A percentile compares a stretch with the other conserved stretches of the same genome.
Evolutionary conservation across 2,329 filamentous ascomycete species (phyloP).

Genomic region (Scorias spongiosa): DNA sequence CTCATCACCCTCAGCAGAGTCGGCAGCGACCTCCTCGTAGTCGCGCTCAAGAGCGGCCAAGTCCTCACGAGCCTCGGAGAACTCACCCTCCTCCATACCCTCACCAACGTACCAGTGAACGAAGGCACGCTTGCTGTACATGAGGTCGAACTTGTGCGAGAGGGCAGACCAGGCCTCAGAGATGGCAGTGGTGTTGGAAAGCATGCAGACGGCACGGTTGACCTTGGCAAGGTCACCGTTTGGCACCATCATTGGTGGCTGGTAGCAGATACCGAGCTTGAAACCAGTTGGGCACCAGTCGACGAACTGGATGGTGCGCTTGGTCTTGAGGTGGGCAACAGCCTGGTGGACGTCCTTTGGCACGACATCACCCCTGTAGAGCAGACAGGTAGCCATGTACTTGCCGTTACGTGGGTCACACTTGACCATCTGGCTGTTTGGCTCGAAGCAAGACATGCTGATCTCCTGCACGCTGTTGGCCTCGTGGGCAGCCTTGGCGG

Average conservation of each 20-base stretch:
- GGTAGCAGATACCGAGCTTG: constrained; percentile 99
- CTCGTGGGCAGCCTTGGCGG: constrained; percentile 92
- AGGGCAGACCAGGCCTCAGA: constrained; percentile 95
- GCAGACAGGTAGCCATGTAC: constrained; percentile 97
- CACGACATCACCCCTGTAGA: constrained; percentile 97
- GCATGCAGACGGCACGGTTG: constrained; percentile 97
- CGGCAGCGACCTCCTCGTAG: constrained; percentile 95
- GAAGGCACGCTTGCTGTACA: constrained; percentile 99
- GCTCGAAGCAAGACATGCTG: constrained; percentile 98
- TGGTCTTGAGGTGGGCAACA: constrained; percentile 94
- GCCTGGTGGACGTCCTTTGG: constrained; percentile 88
- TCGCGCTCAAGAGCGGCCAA: constrained; percentile 94
- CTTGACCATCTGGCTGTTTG: constrained; percentile 99
- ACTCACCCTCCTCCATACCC: constrained; percentile 99
- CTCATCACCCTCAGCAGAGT: constrained; percentile 80
- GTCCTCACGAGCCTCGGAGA: constrained; percentile 97
- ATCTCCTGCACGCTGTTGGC: constrained; percentile 97
- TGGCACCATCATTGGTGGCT: constrained; percentile 87
- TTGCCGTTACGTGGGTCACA: constrained; percentile 97
- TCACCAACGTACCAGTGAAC: constrained; percentile 99
- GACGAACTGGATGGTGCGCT: constrained; percentile 97
- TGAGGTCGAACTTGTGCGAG: constrained; percentile 97
- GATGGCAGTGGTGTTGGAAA: constrained; percentile 97
- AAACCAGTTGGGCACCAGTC: constrained; percentile 99
- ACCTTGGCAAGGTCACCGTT: constrained; percentile 97